Base-by-base conservation (phyloP, 257 asterid genomes). In the Solanum verrucosum region DNA sequence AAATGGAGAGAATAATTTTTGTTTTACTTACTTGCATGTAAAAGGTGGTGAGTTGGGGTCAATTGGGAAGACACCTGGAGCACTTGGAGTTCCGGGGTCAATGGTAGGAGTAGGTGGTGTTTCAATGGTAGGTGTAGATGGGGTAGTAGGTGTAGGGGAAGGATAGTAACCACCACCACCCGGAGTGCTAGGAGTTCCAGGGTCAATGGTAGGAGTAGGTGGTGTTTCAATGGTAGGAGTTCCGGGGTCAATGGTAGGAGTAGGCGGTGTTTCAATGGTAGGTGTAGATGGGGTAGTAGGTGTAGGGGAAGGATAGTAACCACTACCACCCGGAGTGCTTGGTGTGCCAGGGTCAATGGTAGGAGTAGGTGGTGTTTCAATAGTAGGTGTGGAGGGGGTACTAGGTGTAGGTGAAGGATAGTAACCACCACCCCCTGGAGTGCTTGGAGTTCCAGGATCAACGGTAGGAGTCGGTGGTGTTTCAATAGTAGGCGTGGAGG, bases 31-130 rank as follows among this genome's bases (percentile, higher is more conserved):
- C 99, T 31, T 86, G 99, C 98, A 97, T 12, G 98, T 91, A 65
- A 95, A 94, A 77, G 98, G 98, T 65, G 99, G 99, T 67, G 98
- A 94, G 95, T 88, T 92, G 34, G 99, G 99, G 85, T 94, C 93
- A 16, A 92, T 91, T 3, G 91, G 46, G 40, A 81, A 91, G 9
- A 98, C 98, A 29, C 98, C 82, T 7, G 94, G 94, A 31, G 93
- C 90, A 27, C 87, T 68, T 67, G 95, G 92, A 78, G 82, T 35
- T 20, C 79, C 79, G 5, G 79, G 79, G 4, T 74, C 82, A 74
- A 74, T 74, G 31, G 0, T 74, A 23, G 83, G 83, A 10, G 83
- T 74, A 0, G 83, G 52, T 20, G 83, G 83, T 35, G 83, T 71
- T 71, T 71, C 78, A 8, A 71, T 20, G 9, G 9, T 73, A 18